Evolutionary conservation across 2,329 filamentous ascomycete genomes (phyloP).

Genomic region (Cytospora leucostoma): DNA sequence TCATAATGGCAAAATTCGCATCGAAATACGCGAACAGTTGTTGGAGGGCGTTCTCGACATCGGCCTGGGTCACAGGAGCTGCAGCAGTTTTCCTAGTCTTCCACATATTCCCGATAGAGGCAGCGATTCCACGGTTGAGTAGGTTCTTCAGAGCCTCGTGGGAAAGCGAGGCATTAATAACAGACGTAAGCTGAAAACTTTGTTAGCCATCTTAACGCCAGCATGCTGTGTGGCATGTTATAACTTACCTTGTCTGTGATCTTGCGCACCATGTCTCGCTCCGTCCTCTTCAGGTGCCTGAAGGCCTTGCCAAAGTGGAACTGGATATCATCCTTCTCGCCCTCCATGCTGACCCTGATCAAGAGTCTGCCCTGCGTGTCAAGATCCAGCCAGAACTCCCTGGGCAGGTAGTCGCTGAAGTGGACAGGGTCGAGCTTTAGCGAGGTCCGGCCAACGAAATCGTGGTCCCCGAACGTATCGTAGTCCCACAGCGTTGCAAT

Average conservation of each 20-base stretch:
- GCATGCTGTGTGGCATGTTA: neutral
- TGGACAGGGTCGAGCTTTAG: conserved; percentile 97
- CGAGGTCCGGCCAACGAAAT: conserved; percentile 95
- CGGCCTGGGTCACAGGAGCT: conserved; percentile 65
- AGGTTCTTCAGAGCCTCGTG: conserved; percentile 75
- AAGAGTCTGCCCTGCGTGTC: conserved; percentile 91
- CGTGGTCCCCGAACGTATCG: conserved; percentile 94
- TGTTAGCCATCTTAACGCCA: conserved; percentile 3
- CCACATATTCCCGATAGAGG: conserved; percentile 71
- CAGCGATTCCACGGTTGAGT: conserved; percentile 68
- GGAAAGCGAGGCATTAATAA: conserved; percentile 89
- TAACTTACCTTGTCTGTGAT: conserved; percentile 88
- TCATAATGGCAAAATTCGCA: conserved; percentile 99
- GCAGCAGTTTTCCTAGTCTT: conserved; percentile 59
- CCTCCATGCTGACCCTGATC: conserved; percentile 96
- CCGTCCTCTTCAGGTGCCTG: conserved; percentile 88
- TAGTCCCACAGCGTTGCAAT: conserved; percentile 99
- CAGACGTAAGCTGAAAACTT: conserved; percentile 71
- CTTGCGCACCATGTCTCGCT: conserved; percentile 96
- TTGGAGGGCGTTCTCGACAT: conserved; percentile 79
- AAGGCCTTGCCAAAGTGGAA: conserved; percentile 99
- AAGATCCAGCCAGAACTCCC: conserved; percentile 96
- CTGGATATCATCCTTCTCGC: conserved; percentile 95
- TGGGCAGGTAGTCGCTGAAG: conserved; percentile 92
- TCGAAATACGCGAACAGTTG: conserved; percentile 94